phyloP scores from a whole-genome alignment of 352 stramenopile genomes.

The Globisporangium solare region DNA sequence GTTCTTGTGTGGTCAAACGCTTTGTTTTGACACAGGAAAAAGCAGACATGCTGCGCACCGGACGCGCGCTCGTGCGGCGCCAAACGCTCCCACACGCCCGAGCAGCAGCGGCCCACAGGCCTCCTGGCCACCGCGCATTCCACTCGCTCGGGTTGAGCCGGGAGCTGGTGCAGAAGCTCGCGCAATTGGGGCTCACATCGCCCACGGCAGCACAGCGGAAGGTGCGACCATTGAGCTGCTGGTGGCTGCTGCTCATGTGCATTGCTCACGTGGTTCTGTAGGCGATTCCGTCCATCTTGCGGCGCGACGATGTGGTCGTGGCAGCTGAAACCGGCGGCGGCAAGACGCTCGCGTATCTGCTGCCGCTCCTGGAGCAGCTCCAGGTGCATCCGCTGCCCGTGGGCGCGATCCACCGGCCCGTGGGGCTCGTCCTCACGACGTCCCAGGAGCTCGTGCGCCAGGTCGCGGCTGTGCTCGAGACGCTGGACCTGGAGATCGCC shows the following conservation, averaged over 20 bases:
- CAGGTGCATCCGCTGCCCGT: conserved; percentile 26
- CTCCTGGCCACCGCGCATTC: conserved; percentile 24
- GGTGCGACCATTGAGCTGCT: conserved; percentile 6
- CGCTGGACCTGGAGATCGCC: conserved; percentile 36
- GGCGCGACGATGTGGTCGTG: conserved; percentile 84
- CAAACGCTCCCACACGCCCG: too few relatives aligned
- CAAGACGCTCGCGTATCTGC: conserved; percentile 95
- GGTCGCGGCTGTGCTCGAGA: conserved; percentile 38
- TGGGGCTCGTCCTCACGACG: conserved; percentile 77
- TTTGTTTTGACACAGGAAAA: too few relatives aligned
- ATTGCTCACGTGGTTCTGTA: conserved; percentile 4
- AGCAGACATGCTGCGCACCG: too few relatives aligned
- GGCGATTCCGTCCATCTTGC: conserved; percentile 53
- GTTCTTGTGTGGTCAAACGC: too few relatives aligned
- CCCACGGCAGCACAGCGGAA: conserved; percentile 52
- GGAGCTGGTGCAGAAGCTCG: conserved; percentile 30
- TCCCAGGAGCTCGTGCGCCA: conserved; percentile 86
- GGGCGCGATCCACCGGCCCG: conserved; percentile 38
- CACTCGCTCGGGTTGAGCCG: conserved; percentile 49
- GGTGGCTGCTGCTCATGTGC: background rate
- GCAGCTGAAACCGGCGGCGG: conserved; percentile 93
- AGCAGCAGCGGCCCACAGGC: too few relatives aligned
- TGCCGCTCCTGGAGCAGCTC: conserved; percentile 85
- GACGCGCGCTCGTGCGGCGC: too few relatives aligned
- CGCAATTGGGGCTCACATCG: conserved; percentile 26